Evolutionary conservation across 306 rosid species (phyloP).

Genomic region (Gleditsia sinensis): DNA sequence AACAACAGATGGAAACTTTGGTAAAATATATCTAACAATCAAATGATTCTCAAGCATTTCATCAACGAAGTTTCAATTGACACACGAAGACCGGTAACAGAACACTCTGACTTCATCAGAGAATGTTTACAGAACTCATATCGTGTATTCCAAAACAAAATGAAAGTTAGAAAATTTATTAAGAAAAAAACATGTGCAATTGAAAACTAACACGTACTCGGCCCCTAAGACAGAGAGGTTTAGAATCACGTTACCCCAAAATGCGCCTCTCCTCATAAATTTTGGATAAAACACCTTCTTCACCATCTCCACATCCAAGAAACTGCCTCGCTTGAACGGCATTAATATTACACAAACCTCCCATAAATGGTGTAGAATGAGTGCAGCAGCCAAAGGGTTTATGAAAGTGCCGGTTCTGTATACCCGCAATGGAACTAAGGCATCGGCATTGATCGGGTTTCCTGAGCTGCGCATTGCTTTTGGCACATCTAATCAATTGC

Average conservation of each 20-base stretch:
- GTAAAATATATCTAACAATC: neutral
- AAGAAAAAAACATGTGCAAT: neutral
- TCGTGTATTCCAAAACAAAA: too few relatives aligned
- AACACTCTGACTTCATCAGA: neutral
- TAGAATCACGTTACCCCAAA: conserved; percentile 61
- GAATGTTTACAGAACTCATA: conserved; percentile 1
- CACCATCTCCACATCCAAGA: conserved; percentile 86
- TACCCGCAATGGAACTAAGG: conserved; percentile 39
- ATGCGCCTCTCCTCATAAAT: conserved; percentile 79
- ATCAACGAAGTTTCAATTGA: neutral
- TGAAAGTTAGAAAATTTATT: neutral
- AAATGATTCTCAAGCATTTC: neutral
- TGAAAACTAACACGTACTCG: neutral
- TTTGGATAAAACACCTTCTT: conserved; percentile 70
- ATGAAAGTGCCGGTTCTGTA: conserved; percentile 27
- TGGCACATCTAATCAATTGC: conserved; percentile 42
- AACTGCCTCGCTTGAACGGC: conserved; percentile 55
- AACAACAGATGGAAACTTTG: neutral
- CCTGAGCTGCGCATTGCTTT: conserved; percentile 1
- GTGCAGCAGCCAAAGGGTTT: conserved; percentile 35
- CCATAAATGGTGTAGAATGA: conserved; percentile 1
- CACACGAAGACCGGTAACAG: neutral
- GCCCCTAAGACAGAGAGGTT: neutral
- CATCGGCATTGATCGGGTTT: conserved; percentile 42
- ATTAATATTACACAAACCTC: conserved; percentile 23